These are phyloP conservation scores for Sclerotinia borealis DNA, from an alignment of 2,329 filamentous ascomycete species.

Conservation along the genomic window DNA sequence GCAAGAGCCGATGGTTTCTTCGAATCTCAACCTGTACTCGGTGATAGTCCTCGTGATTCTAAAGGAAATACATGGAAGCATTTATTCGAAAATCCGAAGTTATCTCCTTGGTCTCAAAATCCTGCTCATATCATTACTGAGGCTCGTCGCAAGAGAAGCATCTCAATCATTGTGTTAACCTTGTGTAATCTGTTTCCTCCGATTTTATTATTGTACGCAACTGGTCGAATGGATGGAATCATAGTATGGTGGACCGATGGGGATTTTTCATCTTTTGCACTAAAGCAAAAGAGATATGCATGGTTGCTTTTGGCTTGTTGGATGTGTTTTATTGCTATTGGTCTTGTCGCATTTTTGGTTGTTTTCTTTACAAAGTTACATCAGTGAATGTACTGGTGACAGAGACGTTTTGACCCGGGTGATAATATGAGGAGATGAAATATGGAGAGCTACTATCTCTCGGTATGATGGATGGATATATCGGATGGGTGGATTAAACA, in stretches of 20 bases:
- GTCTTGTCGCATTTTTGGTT: slow-evolving; percentile 20
- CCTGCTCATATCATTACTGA: slow-evolving; percentile 16
- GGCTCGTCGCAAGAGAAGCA: slow-evolving; percentile 14
- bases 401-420: neutral
- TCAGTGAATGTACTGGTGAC: neutral
- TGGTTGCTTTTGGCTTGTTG: slow-evolving; percentile 18
- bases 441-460: neutral
- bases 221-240: slow-evolving; percentile 25
- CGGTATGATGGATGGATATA: neutral
- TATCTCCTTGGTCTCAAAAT: slow-evolving; percentile 18
- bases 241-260: slow-evolving; percentile 26
- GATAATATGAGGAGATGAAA: neutral
- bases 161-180: slow-evolving; percentile 23
- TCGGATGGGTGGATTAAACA: too few relatives aligned
- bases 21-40: slow-evolving; percentile 10
- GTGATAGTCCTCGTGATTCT: neutral
- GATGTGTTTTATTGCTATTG: slow-evolving; percentile 16
- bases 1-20: slow-evolving; percentile 22
- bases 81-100: slow-evolving; percentile 19
- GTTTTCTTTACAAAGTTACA: slow-evolving; percentile 8
- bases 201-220: slow-evolving; percentile 23
- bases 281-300: slow-evolving; percentile 24
- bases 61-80: slow-evolving; percentile 16
- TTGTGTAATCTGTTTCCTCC: slow-evolving; percentile 29
- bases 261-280: slow-evolving; percentile 22